phyloP scores from a whole-genome alignment of 2,329 filamentous ascomycete genomes.

The Emmonsiellopsis sp. region DNA sequence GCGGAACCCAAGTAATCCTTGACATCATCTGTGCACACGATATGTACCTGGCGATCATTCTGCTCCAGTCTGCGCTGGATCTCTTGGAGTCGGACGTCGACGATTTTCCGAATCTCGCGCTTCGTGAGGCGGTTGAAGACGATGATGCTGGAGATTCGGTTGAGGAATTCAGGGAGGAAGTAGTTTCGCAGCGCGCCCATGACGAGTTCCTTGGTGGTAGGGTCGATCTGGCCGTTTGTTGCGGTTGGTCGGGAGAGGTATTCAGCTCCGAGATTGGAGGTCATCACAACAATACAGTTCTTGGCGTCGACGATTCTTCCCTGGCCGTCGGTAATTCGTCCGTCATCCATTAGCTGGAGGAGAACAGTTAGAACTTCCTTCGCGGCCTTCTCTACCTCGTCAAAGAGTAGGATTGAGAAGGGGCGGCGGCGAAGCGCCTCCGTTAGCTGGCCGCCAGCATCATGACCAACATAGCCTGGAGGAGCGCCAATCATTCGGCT shows the following conservation, averaged over 20 bases:
- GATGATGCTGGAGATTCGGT: slow-evolving; percentile 90
- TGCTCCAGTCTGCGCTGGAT: slow-evolving; percentile 83
- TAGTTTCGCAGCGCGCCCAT: slow-evolving; percentile 87
- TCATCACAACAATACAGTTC: slow-evolving; percentile 99
- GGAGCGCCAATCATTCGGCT: slow-evolving; percentile 97
- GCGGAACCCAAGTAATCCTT: slow-evolving; percentile 87
- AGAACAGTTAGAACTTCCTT: slow-evolving; percentile 96
- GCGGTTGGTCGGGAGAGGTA: slow-evolving; percentile 72
- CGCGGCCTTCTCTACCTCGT: slow-evolving; percentile 96
- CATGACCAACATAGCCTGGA: slow-evolving; percentile 93
- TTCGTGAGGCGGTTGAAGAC: slow-evolving; percentile 96
- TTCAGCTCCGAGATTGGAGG: slow-evolving; percentile 91
- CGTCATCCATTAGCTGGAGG: slow-evolving; percentile 98
- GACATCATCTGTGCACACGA: slow-evolving; percentile 72
- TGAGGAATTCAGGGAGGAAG: slow-evolving; percentile 97
- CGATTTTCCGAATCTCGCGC: slow-evolving; percentile 86
- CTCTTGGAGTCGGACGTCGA: slow-evolving; percentile 77
- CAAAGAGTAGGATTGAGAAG: slow-evolving; percentile 95
- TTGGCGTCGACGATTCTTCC: slow-evolving; percentile 87
- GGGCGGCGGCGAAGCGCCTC: slow-evolving; percentile 88
- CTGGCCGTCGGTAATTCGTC: slow-evolving; percentile 96
- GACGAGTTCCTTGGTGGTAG: slow-evolving; percentile 76
- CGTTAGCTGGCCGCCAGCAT: slow-evolving; percentile 89
- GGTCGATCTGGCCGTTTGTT: slow-evolving; percentile 76
- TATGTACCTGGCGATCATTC: slow-evolving; percentile 78